Evolutionary conservation across 305 asterid species (phyloP).

Genomic region (Fraxinus floribunda): DNA sequence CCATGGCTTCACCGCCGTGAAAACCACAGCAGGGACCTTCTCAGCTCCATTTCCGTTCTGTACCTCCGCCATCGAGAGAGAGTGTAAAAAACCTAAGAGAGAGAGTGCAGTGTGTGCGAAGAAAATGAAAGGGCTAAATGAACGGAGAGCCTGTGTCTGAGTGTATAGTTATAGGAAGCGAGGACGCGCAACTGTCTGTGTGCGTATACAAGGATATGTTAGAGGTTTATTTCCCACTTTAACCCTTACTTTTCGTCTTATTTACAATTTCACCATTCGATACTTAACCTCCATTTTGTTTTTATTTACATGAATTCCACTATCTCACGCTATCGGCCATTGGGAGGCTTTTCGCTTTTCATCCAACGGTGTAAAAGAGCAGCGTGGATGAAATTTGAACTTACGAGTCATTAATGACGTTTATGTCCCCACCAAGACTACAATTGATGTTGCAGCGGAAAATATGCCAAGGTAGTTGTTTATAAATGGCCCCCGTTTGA

Average conservation of each 20-base stretch:
- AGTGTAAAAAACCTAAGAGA: constrained; percentile 35
- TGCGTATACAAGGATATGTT: background rate
- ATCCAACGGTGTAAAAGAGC: background rate
- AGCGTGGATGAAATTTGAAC: background rate
- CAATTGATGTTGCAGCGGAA: background rate
- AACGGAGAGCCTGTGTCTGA: background rate
- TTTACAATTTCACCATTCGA: constrained; percentile 28
- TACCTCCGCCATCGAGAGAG: constrained; percentile 48
- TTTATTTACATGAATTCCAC: constrained; percentile 31
- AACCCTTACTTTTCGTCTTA: constrained; percentile 22
- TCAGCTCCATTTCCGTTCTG: constrained; percentile 37
- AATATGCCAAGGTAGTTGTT: too few species aligned
- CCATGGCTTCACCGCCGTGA: constrained; percentile 60
- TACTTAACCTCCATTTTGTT: background rate
- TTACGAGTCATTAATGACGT: background rate
- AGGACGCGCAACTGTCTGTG: constrained; percentile 48
- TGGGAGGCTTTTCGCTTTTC: background rate
- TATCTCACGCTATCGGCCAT: constrained; percentile 15
- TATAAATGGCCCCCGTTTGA: too few species aligned
- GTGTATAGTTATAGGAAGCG: constrained; percentile 54
- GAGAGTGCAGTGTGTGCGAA: constrained; percentile 20
- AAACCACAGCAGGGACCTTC: constrained; percentile 35
- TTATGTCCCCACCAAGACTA: background rate
- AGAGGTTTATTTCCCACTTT: constrained; percentile 19
- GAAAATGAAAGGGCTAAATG: constrained; percentile 15